These are phyloP conservation scores for Scutellaria baicalensis DNA, from an alignment of 257 asterid species.

Conservation along the genomic window DNA sequence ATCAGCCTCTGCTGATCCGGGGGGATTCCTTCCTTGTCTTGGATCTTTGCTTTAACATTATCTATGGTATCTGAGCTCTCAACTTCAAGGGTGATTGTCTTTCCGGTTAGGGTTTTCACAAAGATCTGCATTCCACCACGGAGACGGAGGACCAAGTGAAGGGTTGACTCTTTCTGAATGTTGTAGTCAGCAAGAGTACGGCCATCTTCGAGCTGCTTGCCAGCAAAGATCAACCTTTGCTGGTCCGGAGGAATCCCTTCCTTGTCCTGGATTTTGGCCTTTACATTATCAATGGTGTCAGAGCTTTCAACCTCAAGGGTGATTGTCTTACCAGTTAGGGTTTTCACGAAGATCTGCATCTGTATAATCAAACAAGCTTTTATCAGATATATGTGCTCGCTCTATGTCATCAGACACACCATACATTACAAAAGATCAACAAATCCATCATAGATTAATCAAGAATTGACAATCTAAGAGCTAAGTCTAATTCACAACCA, in stretches of 20 bases:
- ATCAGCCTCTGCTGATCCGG: slow-evolving; percentile 39
- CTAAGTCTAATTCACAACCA: neutral
- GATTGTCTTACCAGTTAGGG: slow-evolving; percentile 31
- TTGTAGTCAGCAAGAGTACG: slow-evolving; percentile 33
- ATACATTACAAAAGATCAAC: neutral
- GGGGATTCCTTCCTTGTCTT: slow-evolving; percentile 31
- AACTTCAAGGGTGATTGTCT: slow-evolving; percentile 21
- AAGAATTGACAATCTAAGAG: neutral
- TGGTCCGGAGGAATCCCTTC: slow-evolving; percentile 39
- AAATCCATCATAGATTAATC: neutral
- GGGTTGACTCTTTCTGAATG: slow-evolving; percentile 33
- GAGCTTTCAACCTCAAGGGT: slow-evolving; percentile 37
- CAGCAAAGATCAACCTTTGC: slow-evolving; percentile 37
- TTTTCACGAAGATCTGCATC: slow-evolving; percentile 31
- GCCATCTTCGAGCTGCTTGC: slow-evolving; percentile 36
- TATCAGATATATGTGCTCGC: neutral
- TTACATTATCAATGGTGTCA: slow-evolving; percentile 31
- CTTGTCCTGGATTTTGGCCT: slow-evolving; percentile 34
- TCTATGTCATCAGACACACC: neutral
- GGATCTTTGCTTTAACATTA: slow-evolving; percentile 17
- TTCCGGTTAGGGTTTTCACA: slow-evolving; percentile 21
- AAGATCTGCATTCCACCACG: slow-evolving; percentile 34
- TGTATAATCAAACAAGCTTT: neutral
- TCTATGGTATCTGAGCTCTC: slow-evolving; percentile 21
- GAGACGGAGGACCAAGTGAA: slow-evolving; percentile 35